Conservation (phyloP, 768 basidiomycete genomes). For the Russula sp. region DNA sequence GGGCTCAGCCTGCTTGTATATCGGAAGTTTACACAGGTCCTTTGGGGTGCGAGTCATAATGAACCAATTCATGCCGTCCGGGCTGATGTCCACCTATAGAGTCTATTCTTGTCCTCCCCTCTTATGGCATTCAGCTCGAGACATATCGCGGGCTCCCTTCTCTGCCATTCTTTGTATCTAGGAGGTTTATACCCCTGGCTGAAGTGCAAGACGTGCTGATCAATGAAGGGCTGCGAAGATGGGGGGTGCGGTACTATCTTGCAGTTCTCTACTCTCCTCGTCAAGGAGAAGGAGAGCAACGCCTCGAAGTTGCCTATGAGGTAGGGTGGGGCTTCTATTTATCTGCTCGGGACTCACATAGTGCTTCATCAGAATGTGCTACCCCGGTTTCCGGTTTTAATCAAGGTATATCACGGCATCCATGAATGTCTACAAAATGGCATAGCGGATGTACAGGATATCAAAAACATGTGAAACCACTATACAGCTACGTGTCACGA, state of each 20-base stretch:
- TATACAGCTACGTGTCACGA: background rate
- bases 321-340: constrained; percentile 32
- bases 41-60: constrained; percentile 36
- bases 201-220: constrained; percentile 56
- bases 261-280: constrained; percentile 37
- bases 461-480: constrained; percentile 7
- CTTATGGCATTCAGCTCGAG: constrained; percentile 69
- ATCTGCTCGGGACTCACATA: background rate
- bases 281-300: constrained; percentile 26
- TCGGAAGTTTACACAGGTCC: constrained; percentile 36
- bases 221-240: constrained; percentile 64
- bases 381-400: constrained; percentile 55
- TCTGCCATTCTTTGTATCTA: constrained; percentile 28
- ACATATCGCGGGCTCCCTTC: constrained; percentile 52
- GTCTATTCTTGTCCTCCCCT: constrained; percentile 58
- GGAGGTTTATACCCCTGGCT: constrained; percentile 53
- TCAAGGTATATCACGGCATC: constrained; percentile 53
- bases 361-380: constrained; percentile 45
- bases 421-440: constrained; percentile 33
- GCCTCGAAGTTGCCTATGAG: constrained; percentile 52
- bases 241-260: constrained; percentile 68
- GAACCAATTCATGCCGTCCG: background rate
- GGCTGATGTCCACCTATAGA: constrained; percentile 36
- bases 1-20: constrained; percentile 27
- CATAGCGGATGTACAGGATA: background rate